Base-by-base conservation (phyloP, 1,284 basidiomycete species). In the Fomes fomentarius region DNA sequence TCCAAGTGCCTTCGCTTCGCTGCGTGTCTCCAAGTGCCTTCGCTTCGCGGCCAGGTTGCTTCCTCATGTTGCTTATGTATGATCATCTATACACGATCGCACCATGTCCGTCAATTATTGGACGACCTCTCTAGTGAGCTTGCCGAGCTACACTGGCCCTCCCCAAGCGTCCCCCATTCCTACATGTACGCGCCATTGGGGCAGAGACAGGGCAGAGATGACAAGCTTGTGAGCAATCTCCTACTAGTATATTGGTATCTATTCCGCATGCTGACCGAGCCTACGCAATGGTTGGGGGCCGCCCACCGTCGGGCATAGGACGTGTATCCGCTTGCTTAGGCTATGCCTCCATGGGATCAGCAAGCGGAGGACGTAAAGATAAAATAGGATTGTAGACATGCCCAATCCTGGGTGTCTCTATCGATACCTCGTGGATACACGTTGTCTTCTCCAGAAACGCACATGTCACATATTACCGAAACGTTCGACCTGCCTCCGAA, bases 11-110 rank as follows among this genome's bases (percentile, higher is more conserved):
- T n/a, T n/a, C n/a, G n/a, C n/a, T n/a, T n/a, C 22, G 41, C 56
- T 46, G 53, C 59, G 47, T 58, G 59, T 50, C 12, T 38, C n/a
- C 31, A 19, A 44, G 22, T 38, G 34, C 19, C 52, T 48, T 57
- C 56, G 53, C 56, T 58, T 61, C 58, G 33, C 3, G 38, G 49
- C 54, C 56, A 61, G 56, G 45, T 47, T 33, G 41, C 52, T 40
- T 50, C 58, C 58, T 55, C 58, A 55, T 60, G 58, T 24, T 41
- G 4, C 26, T 37, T 30, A 44, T 50, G 24, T 34, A 39, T 40
- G 41, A 41, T 42, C 17, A 47, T 50, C 39, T 28, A 31, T 17
- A 28, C 25, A 26, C 35, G 48, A 60, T 57, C 41, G 52, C 34
- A 33, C 47, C 28, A 37, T 14, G 17, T 26, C 34, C 31, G 49